Evolutionary conservation across 2,329 filamentous ascomycete species (phyloP), one percentile per base, ranked within the genome.

Genomic region (Paecilomyces fulvus): DNA sequence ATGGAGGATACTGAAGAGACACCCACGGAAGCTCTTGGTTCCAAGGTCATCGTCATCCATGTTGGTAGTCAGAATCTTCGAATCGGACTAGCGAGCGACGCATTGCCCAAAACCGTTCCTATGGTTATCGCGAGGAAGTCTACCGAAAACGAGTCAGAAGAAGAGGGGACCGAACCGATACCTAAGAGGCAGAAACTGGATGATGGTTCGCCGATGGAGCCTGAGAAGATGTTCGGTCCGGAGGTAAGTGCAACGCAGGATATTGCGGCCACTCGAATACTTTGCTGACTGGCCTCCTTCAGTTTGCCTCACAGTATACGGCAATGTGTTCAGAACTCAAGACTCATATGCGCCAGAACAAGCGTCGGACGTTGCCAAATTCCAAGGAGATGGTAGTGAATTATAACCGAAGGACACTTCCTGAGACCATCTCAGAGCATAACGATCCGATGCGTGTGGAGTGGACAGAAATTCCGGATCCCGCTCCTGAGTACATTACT

Each of bases 371-470:
- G 14, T 76, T 97, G 52, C 94, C 94, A n/a, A 97, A 97, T 70
- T 96, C 92, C 0, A 95, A 96, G 72, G 94, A 99, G 68, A 79
- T 96, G 57, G 92, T 96, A 1, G 85, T 92, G 61, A 97, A 96
- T 68, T 97, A 89, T 80, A 99, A 99, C 73, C 84, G 89, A 54
- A 83, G 90, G 51, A 89, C 86, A 0, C 85, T 88, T 31, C 87
- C 90, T 6, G 94, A 97, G 63, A 83, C 87, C 52, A 97, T 99
- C 58, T 87, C 89, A 4, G 89, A 94, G 67, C 94, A 97, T 74
- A 99, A 97, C 69, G 94, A 99, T 66, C 89, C 92, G 0, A 80
- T 95, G 63, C 88, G 94, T 62, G 87, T 97, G 53, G 92, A 97
- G 61, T 99, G 94, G 92, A 99, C 94, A 1, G 91, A 96, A 59